Evolutionary conservation across 352 stramenopile species (phyloP).

Genomic region (Phytophthora multivora): DNA sequence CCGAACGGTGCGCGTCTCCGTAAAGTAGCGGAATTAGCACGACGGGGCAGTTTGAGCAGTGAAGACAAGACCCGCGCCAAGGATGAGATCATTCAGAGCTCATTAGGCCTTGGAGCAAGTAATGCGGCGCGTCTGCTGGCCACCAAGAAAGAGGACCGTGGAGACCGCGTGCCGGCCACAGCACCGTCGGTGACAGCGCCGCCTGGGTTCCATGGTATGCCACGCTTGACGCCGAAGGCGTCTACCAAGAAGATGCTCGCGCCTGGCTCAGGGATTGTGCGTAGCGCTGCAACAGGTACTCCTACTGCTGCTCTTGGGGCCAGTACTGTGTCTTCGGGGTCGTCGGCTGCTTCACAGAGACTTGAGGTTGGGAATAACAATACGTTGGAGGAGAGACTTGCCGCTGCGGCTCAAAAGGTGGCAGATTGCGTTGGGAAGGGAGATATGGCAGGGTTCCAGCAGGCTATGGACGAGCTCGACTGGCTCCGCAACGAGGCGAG

Average conservation of each 20-base stretch:
- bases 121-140: slow-evolving; percentile 64
- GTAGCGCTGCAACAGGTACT: slow-evolving; percentile 24
- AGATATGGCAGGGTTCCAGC: slow-evolving; percentile 84
- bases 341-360: slow-evolving; percentile 34
- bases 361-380: slow-evolving; percentile 20
- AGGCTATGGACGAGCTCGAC: slow-evolving; percentile 82
- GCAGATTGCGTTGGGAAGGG: slow-evolving; percentile 77
- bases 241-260: slow-evolving; percentile 55
- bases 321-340: slow-evolving; percentile 38
- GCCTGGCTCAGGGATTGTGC: slow-evolving; percentile 61
- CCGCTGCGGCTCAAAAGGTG: slow-evolving; percentile 65
- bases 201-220: slow-evolving; percentile 54
- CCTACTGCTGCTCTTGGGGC: slow-evolving; percentile 30
- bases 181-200: slow-evolving; percentile 37
- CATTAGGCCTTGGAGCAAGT: slow-evolving; percentile 71
- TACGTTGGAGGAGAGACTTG: slow-evolving; percentile 68
- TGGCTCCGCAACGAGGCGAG: slow-evolving; percentile 79
- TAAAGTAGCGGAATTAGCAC: slow-evolving; percentile 81
- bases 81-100: slow-evolving; percentile 89
- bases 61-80: slow-evolving; percentile 87
- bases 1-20: slow-evolving; percentile 74
- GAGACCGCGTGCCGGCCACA: slow-evolving; percentile 34
- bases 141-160: slow-evolving; percentile 54
- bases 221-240: slow-evolving; percentile 56
- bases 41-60: slow-evolving; percentile 75